phyloP scores from a whole-genome alignment of 495 filamentous ascomycete species.

The Antarctomyces pellizariae region DNA sequence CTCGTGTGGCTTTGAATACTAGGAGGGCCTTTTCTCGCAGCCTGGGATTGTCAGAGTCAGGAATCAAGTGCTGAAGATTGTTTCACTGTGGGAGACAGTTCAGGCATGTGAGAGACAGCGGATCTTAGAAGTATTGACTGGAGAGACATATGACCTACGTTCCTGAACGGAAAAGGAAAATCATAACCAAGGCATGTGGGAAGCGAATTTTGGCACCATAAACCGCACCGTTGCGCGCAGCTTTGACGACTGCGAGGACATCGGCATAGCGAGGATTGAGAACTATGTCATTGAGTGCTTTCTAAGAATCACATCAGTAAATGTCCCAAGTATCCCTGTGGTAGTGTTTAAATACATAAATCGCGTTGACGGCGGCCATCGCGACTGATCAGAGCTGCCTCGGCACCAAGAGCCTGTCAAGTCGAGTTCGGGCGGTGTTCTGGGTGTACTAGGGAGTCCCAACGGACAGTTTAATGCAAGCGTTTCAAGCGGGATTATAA shows the following conservation, averaged over 20 bases:
- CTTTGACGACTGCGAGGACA: constrained; percentile 64
- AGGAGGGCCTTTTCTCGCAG: constrained; percentile 55
- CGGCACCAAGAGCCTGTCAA: too few relatives aligned
- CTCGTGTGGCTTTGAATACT: constrained; percentile 64
- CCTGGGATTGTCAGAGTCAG: constrained; percentile 20
- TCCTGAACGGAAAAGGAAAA: constrained; percentile 48
- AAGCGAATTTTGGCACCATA: constrained; percentile 97
- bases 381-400: too few relatives aligned
- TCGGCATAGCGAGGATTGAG: constrained; percentile 69
- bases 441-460: too few relatives aligned
- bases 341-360: too few relatives aligned
- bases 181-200: constrained; percentile 86
- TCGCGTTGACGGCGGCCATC: too few relatives aligned
- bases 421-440: too few relatives aligned
- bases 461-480: too few relatives aligned
- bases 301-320: constrained; percentile 6
- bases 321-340: too few relatives aligned
- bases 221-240: constrained; percentile 82
- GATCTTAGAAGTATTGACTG: background rate
- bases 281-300: constrained; percentile 38
- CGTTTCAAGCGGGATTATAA: too few relatives aligned
- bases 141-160: constrained; percentile 25
- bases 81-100: constrained; percentile 1
- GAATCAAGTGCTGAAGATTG: constrained; percentile 5
- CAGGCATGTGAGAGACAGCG: background rate